phyloP scores from a whole-genome alignment of 139 green algal genomes.

The Tetradesmus lagerheimii region DNA sequence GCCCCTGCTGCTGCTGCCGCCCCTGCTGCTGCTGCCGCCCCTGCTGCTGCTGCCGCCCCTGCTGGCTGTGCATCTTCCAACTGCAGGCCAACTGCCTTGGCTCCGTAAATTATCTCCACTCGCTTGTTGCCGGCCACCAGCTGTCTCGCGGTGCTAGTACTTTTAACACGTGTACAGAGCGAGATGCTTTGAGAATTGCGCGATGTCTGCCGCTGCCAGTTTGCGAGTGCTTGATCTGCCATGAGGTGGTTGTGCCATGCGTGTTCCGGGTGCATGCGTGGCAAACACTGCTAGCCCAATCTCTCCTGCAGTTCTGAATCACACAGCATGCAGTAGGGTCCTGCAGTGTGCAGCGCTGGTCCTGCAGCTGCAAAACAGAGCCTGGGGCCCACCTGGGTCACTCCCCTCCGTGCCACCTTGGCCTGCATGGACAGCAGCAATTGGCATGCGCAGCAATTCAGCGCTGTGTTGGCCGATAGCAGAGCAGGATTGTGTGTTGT shows the following conservation, averaged over 20 bases:
- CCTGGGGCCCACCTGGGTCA: neutral
- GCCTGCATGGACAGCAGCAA: neutral
- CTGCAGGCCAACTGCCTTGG: neutral
- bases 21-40: neutral
- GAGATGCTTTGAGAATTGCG: too few relatives aligned
- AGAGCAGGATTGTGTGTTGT: neutral
- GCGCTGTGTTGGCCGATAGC: neutral
- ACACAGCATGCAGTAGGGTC: too few relatives aligned
- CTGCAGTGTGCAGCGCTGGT: neutral
- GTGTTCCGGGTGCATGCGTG: too few relatives aligned
- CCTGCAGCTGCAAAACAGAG: neutral
- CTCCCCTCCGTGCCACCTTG: neutral
- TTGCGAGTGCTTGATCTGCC: too few relatives aligned
- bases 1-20: neutral
- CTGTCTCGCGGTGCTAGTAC: neutral
- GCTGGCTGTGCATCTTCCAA: too few relatives aligned
- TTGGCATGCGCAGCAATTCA: neutral
- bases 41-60: neutral
- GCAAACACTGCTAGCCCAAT: too few relatives aligned
- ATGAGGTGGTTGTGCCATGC: too few relatives aligned
- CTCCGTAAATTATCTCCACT: conserved; percentile 21
- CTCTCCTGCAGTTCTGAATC: too few relatives aligned
- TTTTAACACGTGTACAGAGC: conserved; percentile 20
- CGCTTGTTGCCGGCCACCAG: conserved; percentile 9
- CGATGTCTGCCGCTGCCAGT: too few relatives aligned